These are phyloP conservation scores for Colletotrichum navitas DNA, from an alignment of 2,329 filamentous ascomycete genomes.

Conservation along the genomic window DNA sequence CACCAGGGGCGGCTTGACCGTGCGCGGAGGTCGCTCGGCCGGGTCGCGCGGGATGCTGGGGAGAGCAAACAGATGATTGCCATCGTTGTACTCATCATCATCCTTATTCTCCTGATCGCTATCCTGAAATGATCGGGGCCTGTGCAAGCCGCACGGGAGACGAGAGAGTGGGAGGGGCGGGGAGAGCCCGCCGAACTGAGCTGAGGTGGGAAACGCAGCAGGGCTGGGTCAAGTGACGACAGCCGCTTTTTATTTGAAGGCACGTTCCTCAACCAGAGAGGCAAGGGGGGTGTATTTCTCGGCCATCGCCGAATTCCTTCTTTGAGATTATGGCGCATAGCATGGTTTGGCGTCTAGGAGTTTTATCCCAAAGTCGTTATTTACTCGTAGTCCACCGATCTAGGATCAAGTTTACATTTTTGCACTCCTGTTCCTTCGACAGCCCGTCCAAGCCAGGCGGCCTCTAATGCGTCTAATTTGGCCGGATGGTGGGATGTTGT, in stretches of 20 bases:
- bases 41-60: constrained; percentile 78
- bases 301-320: constrained; percentile 19
- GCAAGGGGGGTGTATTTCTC: constrained; percentile 47
- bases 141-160: constrained; percentile 50
- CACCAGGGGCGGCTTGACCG: constrained; percentile 82
- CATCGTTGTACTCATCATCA: constrained; percentile 84
- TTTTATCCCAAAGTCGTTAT: constrained; percentile 11
- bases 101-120: constrained; percentile 85
- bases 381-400: not conserved
- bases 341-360: constrained; percentile 40
- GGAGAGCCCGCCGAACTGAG: too few relatives aligned
- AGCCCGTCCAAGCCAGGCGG: not conserved
- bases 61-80: constrained; percentile 90
- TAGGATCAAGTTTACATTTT: not conserved
- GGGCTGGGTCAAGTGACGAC: not conserved
- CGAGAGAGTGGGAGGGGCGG: too few relatives aligned
- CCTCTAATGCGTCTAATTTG: not conserved
- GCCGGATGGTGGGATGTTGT: not conserved
- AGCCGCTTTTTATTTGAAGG: not conserved
- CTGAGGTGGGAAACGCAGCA: not conserved
- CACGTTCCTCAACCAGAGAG: constrained; percentile 49
- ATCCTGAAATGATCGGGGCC: constrained; percentile 75
- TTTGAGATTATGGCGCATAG: constrained; percentile 30
- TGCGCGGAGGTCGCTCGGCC: constrained; percentile 78
- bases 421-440: not conserved